Evolutionary conservation across 2,329 filamentous ascomycete genomes (phyloP), one percentile per base, ranked within the genome.

Genomic region (Colletotrichum theobromicola): DNA sequence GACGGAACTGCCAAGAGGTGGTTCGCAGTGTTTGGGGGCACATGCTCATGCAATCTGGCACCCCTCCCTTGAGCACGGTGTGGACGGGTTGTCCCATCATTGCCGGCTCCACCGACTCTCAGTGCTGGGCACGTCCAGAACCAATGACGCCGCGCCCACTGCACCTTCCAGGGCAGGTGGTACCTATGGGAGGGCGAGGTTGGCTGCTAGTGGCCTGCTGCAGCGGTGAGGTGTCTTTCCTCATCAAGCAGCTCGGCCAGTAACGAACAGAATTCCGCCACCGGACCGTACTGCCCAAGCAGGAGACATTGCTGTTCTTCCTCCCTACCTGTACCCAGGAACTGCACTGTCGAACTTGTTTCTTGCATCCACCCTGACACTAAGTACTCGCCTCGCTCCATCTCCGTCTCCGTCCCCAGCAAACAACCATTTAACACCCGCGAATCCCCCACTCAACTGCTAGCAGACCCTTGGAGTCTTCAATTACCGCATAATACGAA

Each of bases 391-490:
- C 53, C 42, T 24, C 28, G 57, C 55, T 53, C 57, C 42, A 53
- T 42, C 37, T 34, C 26, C 55, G 64, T 42, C 21, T 62, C 64
- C 24, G 37, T 74, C 67, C 46, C 55, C 67, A 74, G 67, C 72
- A 74, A 71, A 61, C 50, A 67, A 72, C 72, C 46, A 72, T 67
- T 74, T 72, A 75, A 67, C 70, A 75, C 57, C 69, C 55, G 68
- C 46, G 32, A 63, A 63, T 30, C n/a, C 72, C 72, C 65, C 70
- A 65, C 34, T n/a, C 35, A 37, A 6, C 28, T 42, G 13, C 16
- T 16, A 58, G 53, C 34, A 13, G 7, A 50, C 32, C 37, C 66
- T 55, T 70, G 34, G 34, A 58, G 62, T 30, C 18, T 50, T 67
- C 46, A 37, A 58, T 60, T 57, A 58, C 57, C 28, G 57, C n/a